phyloP scores from a whole-genome alignment of 1,139 yeast genomes.

The Yamadazyma trypodendri region DNA sequence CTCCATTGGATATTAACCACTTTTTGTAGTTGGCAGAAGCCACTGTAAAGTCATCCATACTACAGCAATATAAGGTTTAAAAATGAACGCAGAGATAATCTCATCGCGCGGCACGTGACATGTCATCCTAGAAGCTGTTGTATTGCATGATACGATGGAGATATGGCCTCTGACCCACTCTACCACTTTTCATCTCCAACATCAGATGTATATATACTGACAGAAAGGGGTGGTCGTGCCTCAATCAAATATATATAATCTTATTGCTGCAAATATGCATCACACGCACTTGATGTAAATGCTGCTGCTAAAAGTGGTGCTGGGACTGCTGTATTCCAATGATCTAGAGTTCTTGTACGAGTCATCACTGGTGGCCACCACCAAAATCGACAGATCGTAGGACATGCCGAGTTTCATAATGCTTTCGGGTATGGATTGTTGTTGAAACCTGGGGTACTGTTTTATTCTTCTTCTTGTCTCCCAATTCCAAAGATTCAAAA shows the following conservation, averaged over 20 bases:
- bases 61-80: neutral
- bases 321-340: constrained; percentile 11
- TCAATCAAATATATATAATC: too few relatives aligned
- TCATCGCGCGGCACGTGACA: too few relatives aligned
- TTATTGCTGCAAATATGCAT: too few relatives aligned
- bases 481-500: constrained; percentile 77
- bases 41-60: constrained; percentile 5
- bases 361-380: constrained; percentile 67
- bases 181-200: too few relatives aligned
- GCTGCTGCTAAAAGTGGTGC: constrained; percentile 15
- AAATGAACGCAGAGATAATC: too few relatives aligned
- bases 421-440: constrained; percentile 23
- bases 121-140: too few relatives aligned
- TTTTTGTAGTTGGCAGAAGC: constrained; percentile 41
- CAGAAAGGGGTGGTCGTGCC: too few relatives aligned
- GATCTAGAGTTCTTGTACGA: constrained; percentile 35
- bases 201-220: too few relatives aligned
- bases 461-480: constrained; percentile 58
- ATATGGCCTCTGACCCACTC: too few relatives aligned
- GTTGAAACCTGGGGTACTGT: constrained; percentile 50
- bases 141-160: too few relatives aligned
- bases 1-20: constrained; percentile 55
- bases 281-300: constrained; percentile 12
- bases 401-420: constrained; percentile 51
- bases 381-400: constrained; percentile 36